These are phyloP conservation scores for Begonia loranthoides DNA, from an alignment of 306 rosid genomes.

Conservation along the genomic window DNA sequence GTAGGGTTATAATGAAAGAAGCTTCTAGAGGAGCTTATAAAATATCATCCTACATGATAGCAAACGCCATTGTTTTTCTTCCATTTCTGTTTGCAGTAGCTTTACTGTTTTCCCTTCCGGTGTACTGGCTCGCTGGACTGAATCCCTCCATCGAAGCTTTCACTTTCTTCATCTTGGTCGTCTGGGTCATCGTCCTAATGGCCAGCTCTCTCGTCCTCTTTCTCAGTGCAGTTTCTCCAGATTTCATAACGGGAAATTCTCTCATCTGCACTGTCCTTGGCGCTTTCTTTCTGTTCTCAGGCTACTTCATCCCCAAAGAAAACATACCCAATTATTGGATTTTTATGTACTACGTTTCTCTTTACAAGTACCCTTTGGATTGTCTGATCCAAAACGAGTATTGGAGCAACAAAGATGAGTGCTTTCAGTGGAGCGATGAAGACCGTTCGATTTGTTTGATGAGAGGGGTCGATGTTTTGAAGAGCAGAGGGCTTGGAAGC, in stretches of 20 bases:
- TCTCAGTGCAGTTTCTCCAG: conserved; percentile 74
- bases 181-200: conserved; percentile 86
- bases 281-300: conserved; percentile 79
- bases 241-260: conserved; percentile 82
- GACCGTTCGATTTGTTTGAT: conserved; percentile 14
- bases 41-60: conserved; percentile 69
- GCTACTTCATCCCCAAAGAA: conserved; percentile 84
- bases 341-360: conserved; percentile 87
- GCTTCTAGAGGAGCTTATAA: conserved; percentile 71
- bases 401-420: conserved; percentile 34
- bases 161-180: conserved; percentile 55
- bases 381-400: conserved; percentile 68
- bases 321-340: conserved; percentile 82
- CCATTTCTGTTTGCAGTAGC: conserved; percentile 74
- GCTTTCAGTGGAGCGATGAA: conserved; percentile 22
- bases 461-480: conserved; percentile 60
- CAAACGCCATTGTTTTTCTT: conserved; percentile 69
- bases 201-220: conserved; percentile 81
- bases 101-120: conserved; percentile 48
- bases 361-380: conserved; percentile 83
- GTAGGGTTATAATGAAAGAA: conserved; percentile 79
- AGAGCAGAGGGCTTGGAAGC: conserved; percentile 62
- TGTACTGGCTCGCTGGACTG: conserved; percentile 82
- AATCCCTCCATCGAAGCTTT: conserved; percentile 61
- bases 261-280: conserved; percentile 79